A percentile compares a stretch with the other conserved stretches of the same genome.
Conservation (phyloP, 1,139 yeast species). For the Chernovozyma aurita region DNA sequence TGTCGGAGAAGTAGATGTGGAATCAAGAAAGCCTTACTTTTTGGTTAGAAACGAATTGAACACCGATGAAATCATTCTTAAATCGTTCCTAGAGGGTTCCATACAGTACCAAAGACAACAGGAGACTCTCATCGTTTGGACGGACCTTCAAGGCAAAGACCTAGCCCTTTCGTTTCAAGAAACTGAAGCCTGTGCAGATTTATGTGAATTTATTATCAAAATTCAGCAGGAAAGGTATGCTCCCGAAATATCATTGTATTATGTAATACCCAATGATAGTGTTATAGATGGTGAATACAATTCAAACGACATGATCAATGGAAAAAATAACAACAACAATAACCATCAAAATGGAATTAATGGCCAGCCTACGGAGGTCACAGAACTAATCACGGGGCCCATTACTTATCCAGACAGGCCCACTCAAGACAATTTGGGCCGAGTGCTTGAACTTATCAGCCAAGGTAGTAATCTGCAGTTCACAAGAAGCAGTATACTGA, state of each 20-base stretch:
- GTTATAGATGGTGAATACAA: constrained; percentile 20
- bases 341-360: neutral
- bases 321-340: constrained; percentile 6
- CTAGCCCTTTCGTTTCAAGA: constrained; percentile 92
- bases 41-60: constrained; percentile 71
- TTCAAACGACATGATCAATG: constrained; percentile 15
- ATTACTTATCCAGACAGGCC: constrained; percentile 60
- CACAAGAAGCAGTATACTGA: constrained; percentile 49
- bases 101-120: constrained; percentile 91
- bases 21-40: constrained; percentile 49
- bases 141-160: constrained; percentile 72
- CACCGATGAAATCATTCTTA: constrained; percentile 54
- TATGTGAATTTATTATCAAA: constrained; percentile 75
- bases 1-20: constrained; percentile 55
- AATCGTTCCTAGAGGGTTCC: constrained; percentile 64
- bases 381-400: constrained; percentile 81
- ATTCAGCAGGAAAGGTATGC: constrained; percentile 59
- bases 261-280: constrained; percentile 51
- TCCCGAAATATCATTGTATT: constrained; percentile 67
- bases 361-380: constrained; percentile 35
- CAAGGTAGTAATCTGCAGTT: constrained; percentile 57
- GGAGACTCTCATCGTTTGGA: constrained; percentile 93
- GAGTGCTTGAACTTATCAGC: constrained; percentile 47
- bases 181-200: constrained; percentile 78
- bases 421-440: constrained; percentile 40